Evolutionary conservation across 768 basidiomycete genomes (phyloP), one percentile per base, ranked within the genome.

Genomic region (Lentinula sp.): DNA sequence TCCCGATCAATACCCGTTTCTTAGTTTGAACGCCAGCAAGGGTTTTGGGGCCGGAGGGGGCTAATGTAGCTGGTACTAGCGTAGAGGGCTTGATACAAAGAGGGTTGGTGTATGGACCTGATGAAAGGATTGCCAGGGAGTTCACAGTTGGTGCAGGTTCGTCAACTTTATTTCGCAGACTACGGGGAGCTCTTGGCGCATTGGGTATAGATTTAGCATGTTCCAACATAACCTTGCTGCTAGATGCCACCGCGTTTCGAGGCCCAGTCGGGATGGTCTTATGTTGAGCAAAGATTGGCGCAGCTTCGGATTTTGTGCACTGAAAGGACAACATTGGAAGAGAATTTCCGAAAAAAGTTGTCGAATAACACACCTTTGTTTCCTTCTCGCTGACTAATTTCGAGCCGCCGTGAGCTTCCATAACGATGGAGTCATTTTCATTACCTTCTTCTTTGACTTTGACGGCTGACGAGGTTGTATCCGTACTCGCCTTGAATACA

Each of bases 21-120:
- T 74, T 77, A 0, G 70, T 57, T 28, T 61, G 55, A 18, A 62
- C 57, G 23, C 64, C 65, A n/a, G 63, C 39, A 9, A 63, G 65
- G 16, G 57, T 43, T 54, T 66, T 70, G 5, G 75, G 72, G 0
- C 67, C 71, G 32, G 57, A 69, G 10, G 74, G 73, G 18, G 65
- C 55, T 8, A 67, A 57, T 43, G 69, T 72, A n/a, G 52, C 23
- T 42, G 60, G 18, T 33, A 62, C 57, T 56, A 39, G 58, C 15
- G 63, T 67, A 13, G 84, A 81, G 13, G 85, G 82, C 28, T 77
- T 74, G 57, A 87, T 86, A 51, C 74, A 76, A 43, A 86, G 69
- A 23, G 85, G 84, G 66, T 87, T 87, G 0, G 74, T 77, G 28
- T 76, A 67, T 8, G 81, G 75, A 10, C 77, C 78, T 6, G 72